A percentile compares a stretch with the other conserved stretches of the same genome.
These are phyloP conservation scores for Clavispora santaluciae DNA, from an alignment of 805 yeast genomes.

Conservation along the genomic window DNA sequence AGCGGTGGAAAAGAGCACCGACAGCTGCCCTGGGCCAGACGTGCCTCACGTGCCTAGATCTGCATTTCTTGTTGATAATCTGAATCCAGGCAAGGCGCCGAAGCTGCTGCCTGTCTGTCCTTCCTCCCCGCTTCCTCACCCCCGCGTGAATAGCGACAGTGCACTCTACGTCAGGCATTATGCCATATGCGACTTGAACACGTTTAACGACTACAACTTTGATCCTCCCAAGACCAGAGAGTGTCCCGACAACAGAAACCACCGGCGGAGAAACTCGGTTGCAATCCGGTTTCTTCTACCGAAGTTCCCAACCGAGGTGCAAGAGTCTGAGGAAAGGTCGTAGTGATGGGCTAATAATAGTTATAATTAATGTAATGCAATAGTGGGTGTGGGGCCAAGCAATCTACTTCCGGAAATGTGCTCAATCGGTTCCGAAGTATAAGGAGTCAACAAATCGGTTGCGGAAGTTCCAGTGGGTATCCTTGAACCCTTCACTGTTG, in stretches of 20 bases:
- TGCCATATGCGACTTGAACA: constrained; percentile 7
- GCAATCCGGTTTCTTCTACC: constrained; percentile 7
- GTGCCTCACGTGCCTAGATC: not conserved
- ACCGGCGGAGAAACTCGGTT: constrained; percentile 4
- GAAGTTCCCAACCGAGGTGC: not conserved
- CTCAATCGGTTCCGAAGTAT: constrained; percentile 64
- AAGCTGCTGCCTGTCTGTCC: no score
- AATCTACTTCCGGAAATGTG: not conserved
- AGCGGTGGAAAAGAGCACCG: constrained; percentile 3
- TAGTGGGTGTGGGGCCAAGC: no score
- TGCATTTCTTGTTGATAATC: constrained; percentile 4
- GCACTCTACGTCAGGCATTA: not conserved
- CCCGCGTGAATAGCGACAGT: not conserved
- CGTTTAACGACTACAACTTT: constrained; percentile 1
- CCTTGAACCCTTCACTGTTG: constrained; percentile 39
- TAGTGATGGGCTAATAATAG: not conserved
- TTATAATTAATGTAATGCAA: not conserved
- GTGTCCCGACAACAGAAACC: constrained; percentile 1
- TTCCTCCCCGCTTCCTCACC: not conserved
- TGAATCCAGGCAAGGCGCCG: not conserved
- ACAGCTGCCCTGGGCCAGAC: not conserved
- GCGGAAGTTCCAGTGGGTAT: constrained; percentile 56
- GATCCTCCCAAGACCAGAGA: not conserved
- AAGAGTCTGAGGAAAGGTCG: not conserved
- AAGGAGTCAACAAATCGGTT: constrained; percentile 67